Evolutionary conservation across 257 asterid genomes (phyloP), one percentile per base, ranked within the genome.

Genomic region (Nicotiana tabacum): DNA sequence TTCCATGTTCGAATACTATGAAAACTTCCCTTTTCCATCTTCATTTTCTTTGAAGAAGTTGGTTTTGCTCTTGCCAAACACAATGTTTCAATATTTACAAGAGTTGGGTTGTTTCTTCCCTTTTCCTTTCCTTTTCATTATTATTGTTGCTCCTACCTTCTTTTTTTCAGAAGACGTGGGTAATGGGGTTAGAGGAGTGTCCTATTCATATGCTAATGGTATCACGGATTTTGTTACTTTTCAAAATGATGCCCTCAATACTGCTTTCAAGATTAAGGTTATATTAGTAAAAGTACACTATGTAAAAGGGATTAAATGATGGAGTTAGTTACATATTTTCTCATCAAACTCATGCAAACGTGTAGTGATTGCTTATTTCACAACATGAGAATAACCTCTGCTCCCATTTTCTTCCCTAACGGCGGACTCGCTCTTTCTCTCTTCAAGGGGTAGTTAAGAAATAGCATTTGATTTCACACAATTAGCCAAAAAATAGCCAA

Each of bases 1-100:
- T 77, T 74, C 74, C 4, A 15, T 46, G 51, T 35, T 12, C 53
- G n/a, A 60, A 33, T 58, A 35, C 27, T 64, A 27, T 10, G 43
- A 10, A 29, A 57, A 57, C 15, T 81, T 79, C 37, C 67, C 15
- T 12, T 48, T 21, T 51, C 65, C 82, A 29, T 77, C 10, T 18
- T 77, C 1, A 21, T 74, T 18, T 30, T 29, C 43, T 12, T 80
- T 61, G 62, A 29, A 78, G 29, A 64, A 57, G 18, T 78, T 30
- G 79, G 77, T 21, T 83, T 77, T 82, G 53, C 61, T 72, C 79
- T 72, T 46, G 79, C 24, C 62, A 74, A 74, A 48, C 43, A 48
- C 62, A 74, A 24, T 3, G 53, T 8, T 61, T 60, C 64, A 48
- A 74, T 15, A 27, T 15, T 74, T 13, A 51, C 80, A 6, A 74